Conservation (phyloP, 148 eudicot genomes). For the Spergularia marina region DNA sequence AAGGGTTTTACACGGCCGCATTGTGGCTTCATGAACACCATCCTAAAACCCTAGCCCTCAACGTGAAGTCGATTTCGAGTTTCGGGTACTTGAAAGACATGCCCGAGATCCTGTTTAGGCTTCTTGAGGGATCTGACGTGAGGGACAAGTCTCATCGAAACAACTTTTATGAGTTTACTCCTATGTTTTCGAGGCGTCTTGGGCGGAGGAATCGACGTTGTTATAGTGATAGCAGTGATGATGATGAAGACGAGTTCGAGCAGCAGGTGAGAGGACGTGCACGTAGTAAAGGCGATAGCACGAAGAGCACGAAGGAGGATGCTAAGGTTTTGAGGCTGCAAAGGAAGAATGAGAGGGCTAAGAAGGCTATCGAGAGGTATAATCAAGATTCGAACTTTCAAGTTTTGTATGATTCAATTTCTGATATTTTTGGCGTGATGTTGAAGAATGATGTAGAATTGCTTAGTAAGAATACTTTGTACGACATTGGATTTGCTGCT, state of each 20-base stretch:
- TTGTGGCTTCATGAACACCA: constrained; percentile 16
- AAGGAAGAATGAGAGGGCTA: constrained; percentile 12
- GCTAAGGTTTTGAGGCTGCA: constrained; percentile 8
- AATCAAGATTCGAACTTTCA: constrained; percentile 1
- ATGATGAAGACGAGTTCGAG: not conserved
- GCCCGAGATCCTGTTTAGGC: not conserved
- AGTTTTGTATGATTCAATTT: constrained; percentile 13
- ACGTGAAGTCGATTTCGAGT: constrained; percentile 1
- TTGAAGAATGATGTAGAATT: constrained; percentile 16
- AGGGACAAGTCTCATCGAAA: not conserved
- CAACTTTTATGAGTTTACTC: no score
- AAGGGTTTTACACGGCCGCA: constrained; percentile 17
- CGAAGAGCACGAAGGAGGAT: constrained; percentile 1
- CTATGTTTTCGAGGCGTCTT: no score
- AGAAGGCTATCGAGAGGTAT: constrained; percentile 10
- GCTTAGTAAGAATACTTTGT: not conserved
- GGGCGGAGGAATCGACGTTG: no score
- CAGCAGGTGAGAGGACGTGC: constrained; percentile 1
- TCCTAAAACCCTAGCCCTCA: constrained; percentile 10
- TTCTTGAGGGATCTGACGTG: not conserved
- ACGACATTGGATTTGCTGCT: constrained; percentile 9
- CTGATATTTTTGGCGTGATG: constrained; percentile 8
- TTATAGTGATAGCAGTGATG: no score
- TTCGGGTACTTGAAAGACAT: constrained; percentile 18
- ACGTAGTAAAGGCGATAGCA: no score